phyloP scores from a whole-genome alignment of 768 basidiomycete genomes.

The Exsudoporus frostii region DNA sequence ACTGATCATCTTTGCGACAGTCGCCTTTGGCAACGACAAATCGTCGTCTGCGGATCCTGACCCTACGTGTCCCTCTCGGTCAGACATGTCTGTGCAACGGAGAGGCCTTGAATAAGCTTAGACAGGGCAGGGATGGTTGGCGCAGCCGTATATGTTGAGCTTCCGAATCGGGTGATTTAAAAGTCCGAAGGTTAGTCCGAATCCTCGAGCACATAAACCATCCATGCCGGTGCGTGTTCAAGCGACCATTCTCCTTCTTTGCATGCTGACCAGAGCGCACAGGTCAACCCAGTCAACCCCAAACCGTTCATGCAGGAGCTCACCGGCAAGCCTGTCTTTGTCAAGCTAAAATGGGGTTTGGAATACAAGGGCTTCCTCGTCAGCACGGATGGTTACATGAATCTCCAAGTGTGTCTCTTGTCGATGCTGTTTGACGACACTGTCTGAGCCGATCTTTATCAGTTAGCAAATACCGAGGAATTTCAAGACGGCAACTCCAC shows the following conservation, averaged over 20 bases:
- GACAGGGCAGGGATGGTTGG: neutral
- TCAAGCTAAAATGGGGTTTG: slow-evolving; percentile 96
- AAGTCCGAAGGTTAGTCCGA: slow-evolving; percentile 34
- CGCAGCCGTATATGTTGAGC: neutral
- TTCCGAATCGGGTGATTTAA: slow-evolving; percentile 30
- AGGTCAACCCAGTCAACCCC: slow-evolving; percentile 94
- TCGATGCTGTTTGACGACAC: neutral
- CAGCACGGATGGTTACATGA: slow-evolving; percentile 99
- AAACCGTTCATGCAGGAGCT: slow-evolving; percentile 99
- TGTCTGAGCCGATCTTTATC: neutral
- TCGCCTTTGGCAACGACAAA: slow-evolving; percentile 92
- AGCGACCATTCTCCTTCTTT: neutral
- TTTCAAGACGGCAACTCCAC: slow-evolving; percentile 95
- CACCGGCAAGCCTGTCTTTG: slow-evolving; percentile 94
- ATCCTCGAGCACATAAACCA: neutral
- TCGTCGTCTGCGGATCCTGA: slow-evolving; percentile 82
- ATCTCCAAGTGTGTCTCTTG: slow-evolving; percentile 73
- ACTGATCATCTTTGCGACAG: slow-evolving; percentile 94
- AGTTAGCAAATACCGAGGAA: slow-evolving; percentile 99
- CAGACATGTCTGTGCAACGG: slow-evolving; percentile 63
- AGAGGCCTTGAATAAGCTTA: neutral
- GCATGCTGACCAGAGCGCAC: slow-evolving; percentile 12
- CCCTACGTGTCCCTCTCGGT: slow-evolving; percentile 75
- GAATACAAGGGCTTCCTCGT: slow-evolving; percentile 99
- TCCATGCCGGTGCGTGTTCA: slow-evolving; percentile 16